These are phyloP conservation scores for Ogataea siamensis DNA, from an alignment of 805 yeast species.

Conservation along the genomic window DNA sequence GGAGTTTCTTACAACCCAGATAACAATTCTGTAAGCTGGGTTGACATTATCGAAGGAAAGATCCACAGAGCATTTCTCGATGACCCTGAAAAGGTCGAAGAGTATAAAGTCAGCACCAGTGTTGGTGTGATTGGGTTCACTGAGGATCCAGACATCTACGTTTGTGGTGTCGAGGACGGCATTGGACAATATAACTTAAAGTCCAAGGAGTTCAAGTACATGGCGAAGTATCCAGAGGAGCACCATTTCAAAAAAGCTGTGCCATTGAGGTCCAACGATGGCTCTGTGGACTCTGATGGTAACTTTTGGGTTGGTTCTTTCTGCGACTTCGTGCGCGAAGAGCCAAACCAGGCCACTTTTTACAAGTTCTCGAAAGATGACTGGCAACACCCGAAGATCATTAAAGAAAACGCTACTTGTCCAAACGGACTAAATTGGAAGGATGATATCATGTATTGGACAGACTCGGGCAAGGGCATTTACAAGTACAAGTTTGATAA, in stretches of 20 bases:
- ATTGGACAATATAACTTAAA: slow-evolving; percentile 52
- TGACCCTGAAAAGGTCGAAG: slow-evolving; percentile 31
- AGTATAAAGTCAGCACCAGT: slow-evolving; percentile 39
- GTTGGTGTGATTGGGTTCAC: slow-evolving; percentile 78
- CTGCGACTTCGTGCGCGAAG: slow-evolving; percentile 38
- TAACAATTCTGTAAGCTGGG: slow-evolving; percentile 51
- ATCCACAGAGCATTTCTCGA: slow-evolving; percentile 36
- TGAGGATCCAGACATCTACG: slow-evolving; percentile 46
- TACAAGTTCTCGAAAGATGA: slow-evolving; percentile 39
- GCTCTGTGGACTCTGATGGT: slow-evolving; percentile 74
- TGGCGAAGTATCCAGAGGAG: slow-evolving; percentile 40
- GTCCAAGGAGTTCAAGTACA: slow-evolving; percentile 37
- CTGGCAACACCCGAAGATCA: slow-evolving; percentile 27
- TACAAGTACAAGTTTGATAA: slow-evolving; percentile 44
- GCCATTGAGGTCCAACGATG: slow-evolving; percentile 73
- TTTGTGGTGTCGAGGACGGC: slow-evolving; percentile 67
- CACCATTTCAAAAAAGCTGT: slow-evolving; percentile 28
- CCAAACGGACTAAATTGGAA: slow-evolving; percentile 75
- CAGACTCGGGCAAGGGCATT: slow-evolving; percentile 51
- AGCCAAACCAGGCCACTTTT: slow-evolving; percentile 53
- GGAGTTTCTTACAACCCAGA: slow-evolving; percentile 63
- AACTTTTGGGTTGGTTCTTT: slow-evolving; percentile 80
- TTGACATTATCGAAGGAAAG: slow-evolving; percentile 43
- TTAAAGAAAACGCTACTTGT: slow-evolving; percentile 44
- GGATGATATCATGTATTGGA: slow-evolving; percentile 45